Percentiles rank a stretch among this genome's conserved stretches.
Evolutionary conservation across 169 alveolate species (phyloP).

Genomic region (Plasmodium sp.): DNA sequence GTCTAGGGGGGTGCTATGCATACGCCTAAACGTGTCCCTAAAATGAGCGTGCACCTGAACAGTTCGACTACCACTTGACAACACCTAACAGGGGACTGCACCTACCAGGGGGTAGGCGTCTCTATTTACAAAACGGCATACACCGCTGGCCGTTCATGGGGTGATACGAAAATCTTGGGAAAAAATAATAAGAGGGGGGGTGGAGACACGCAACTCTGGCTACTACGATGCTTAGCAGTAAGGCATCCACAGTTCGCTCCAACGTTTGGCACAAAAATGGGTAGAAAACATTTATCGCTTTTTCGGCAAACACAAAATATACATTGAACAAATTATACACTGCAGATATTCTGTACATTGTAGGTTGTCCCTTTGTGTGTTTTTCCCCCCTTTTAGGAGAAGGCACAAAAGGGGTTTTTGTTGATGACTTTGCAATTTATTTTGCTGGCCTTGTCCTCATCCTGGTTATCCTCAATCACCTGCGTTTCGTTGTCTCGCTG

Average conservation of each 20-base stretch:
- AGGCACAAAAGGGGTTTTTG: slow-evolving; percentile 21
- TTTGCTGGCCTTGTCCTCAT: slow-evolving; percentile 23
- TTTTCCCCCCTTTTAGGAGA: background rate
- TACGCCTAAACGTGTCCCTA: background rate
- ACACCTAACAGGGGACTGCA: background rate
- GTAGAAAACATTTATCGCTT: background rate
- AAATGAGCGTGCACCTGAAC: background rate
- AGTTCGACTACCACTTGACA: background rate
- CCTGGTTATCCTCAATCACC: background rate
- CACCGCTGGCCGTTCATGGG: background rate
- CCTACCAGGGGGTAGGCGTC: background rate
- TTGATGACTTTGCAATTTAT: slow-evolving; percentile 57
- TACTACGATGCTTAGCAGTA: background rate
- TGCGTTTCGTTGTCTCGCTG: background rate
- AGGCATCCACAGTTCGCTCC: background rate
- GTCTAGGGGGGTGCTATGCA: background rate
- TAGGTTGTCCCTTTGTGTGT: background rate
- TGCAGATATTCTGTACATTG: slow-evolving; percentile 1
- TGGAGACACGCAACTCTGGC: background rate
- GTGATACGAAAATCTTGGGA: background rate
- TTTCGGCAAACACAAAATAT: background rate
- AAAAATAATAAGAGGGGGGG: background rate
- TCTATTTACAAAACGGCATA: background rate
- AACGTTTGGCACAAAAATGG: background rate
- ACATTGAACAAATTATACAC: background rate